Percentiles rank a stretch among this genome's conserved stretches.
phyloP scores from a whole-genome alignment of 2,329 filamentous ascomycete species.

The Aspergillus transmontanensis region DNA sequence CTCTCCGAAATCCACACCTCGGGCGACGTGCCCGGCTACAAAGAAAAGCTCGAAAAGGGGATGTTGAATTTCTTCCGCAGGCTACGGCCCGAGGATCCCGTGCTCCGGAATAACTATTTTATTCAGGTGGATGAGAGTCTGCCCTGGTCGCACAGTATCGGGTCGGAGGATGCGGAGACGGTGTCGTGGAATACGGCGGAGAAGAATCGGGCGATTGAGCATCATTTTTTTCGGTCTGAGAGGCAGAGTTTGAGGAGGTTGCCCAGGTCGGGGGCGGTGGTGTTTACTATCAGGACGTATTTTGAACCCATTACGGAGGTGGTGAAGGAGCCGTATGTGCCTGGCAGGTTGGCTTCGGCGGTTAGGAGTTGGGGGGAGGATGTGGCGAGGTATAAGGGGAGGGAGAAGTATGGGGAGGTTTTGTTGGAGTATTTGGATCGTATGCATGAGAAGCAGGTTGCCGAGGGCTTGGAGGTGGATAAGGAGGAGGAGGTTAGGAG shows the following conservation, averaged over 20 bases:
- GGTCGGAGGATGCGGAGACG: conserved; percentile 65
- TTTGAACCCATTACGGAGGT: conserved; percentile 72
- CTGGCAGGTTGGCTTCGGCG: conserved; percentile 74
- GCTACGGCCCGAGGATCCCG: conserved; percentile 66
- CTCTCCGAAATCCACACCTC: conserved; percentile 78
- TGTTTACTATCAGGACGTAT: conserved; percentile 81
- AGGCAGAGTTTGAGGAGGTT: conserved; percentile 69
- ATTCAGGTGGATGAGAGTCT: conserved; percentile 80
- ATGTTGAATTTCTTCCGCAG: conserved; percentile 82
- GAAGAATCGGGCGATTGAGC: conserved; percentile 70
- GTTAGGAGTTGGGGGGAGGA: conserved; percentile 80
- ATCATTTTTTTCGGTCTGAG: conserved; percentile 78
- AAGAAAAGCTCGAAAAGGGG: conserved; percentile 70
- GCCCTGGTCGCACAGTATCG: conserved; percentile 76
- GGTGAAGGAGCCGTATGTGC: conserved; percentile 72
- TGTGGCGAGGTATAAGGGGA: conserved; percentile 76
- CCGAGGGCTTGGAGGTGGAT: conserved; percentile 63
- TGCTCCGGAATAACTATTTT: conserved; percentile 81
- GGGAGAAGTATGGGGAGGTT: conserved; percentile 71
- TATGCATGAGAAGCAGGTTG: conserved; percentile 73
- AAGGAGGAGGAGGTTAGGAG: conserved; percentile 61
- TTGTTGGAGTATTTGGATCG: conserved; percentile 74
- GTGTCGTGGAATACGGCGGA: conserved; percentile 76
- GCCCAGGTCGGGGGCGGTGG: conserved; percentile 59
- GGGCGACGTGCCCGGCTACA: conserved; percentile 73